These are phyloP conservation scores for Alternaria sp. DNA, from an alignment of 2,329 filamentous ascomycete genomes.

Conservation along the genomic window DNA sequence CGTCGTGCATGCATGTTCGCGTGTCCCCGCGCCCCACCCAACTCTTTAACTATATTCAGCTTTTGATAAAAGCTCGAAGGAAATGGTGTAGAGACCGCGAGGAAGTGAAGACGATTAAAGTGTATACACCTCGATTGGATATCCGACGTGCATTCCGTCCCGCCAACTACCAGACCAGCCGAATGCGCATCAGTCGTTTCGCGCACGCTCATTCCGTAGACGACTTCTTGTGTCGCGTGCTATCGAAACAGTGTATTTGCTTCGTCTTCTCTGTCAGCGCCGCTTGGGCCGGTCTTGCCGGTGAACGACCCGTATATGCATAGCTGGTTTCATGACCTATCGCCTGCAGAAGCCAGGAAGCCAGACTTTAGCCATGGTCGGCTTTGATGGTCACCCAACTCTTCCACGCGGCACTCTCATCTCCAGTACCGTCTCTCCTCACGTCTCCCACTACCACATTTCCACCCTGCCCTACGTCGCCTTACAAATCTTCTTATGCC, in stretches of 20 bases:
- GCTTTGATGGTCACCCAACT: neutral
- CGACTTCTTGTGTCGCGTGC: neutral
- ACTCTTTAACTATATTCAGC: neutral
- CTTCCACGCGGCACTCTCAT: neutral
- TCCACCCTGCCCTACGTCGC: neutral
- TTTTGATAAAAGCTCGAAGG: neutral
- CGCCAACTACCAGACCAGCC: neutral
- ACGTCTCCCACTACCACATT: neutral
- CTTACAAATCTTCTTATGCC: constrained; percentile 19
- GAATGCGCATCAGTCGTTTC: neutral
- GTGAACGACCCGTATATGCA: neutral
- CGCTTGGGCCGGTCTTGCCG: neutral
- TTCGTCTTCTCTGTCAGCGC: neutral
- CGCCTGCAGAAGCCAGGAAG: neutral
- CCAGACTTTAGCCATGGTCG: neutral
- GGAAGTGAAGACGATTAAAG: neutral
- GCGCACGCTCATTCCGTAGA: neutral
- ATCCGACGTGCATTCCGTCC: neutral
- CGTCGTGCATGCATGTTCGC: neutral
- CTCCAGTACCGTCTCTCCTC: neutral
- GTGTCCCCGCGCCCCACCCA: constrained; percentile 1
- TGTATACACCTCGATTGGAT: neutral
- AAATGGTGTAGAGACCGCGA: neutral
- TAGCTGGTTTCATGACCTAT: neutral
- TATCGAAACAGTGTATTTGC: neutral